Evolutionary conservation across 495 filamentous ascomycete genomes (phyloP), one percentile per base, ranked within the genome.

Genomic region (Hypoxylon crocopeplum): DNA sequence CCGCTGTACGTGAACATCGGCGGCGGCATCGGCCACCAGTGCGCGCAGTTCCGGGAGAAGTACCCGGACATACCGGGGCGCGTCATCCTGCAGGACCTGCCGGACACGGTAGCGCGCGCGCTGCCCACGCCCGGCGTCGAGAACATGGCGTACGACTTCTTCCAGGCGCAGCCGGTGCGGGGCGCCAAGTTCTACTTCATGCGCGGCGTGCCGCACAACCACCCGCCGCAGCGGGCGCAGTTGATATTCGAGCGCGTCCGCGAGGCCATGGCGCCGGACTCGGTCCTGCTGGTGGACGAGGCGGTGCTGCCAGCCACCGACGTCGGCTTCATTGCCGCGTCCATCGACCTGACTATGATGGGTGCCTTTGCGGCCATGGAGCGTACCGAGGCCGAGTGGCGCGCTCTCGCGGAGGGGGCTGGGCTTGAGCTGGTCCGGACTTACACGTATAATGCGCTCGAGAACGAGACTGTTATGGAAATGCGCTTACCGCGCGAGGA

Each of bases 41-140:
- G 69, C 19, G 53, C 70, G 22, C 62, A 55, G 5, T 72, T 84
- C 1, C 61, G 62, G 22, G 53, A 73, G 51, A 76, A 69, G 51
- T 77, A 73, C 24, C 76, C 75, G 0, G 39, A 68, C 20, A 59
- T 81, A 0, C 42, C 61, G 1, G 78, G 76, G 0, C 63, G 69
- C 10, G 63, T 85, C 7, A 57, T 83, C 1, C 56, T 82, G 7
- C 80, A 84, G 46, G 82, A 85, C 37, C 59, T 76, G 0, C 64
- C 73, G 1, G 62, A 69, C 4, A 69, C 72, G 2, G 48, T 74
- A 7, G 54, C 67, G 10, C 44, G 64, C 7, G 12, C 47, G 2
- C 11, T 12, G 1, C n/a, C n/a, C n/a, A 36, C n/a, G 6, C 40
- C 41, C 1, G 50, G 58, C 11, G 49, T 50, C 12, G 42, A 36